phyloP scores from a whole-genome alignment of 2,329 filamentous ascomycete genomes.

The Talaromyces sp. region DNA sequence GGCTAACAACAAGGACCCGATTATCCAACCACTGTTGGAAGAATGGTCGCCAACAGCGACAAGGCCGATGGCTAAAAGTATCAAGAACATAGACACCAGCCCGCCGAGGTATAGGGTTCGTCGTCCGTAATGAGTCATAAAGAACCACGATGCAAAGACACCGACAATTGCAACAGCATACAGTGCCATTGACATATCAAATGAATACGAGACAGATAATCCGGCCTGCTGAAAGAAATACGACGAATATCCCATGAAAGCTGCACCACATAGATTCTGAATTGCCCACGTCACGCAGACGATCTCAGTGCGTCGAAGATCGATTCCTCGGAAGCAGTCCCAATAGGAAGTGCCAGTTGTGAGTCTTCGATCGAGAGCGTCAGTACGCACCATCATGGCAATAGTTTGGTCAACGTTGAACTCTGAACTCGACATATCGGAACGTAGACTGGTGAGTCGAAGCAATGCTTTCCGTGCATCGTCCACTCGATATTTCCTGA shows the following conservation, averaged over 20 bases:
- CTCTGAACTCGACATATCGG: conserved; percentile 50
- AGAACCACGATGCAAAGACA: conserved; percentile 72
- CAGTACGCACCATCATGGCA: conserved; percentile 89
- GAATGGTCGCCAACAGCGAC: conserved; percentile 60
- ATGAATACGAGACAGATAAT: conserved; percentile 49
- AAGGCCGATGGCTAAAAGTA: conserved; percentile 81
- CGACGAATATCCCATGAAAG: conserved; percentile 60
- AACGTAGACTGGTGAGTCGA: conserved; percentile 39
- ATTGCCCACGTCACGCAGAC: conserved; percentile 60
- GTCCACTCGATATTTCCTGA: conserved; percentile 40
- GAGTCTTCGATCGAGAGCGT: conserved; percentile 71
- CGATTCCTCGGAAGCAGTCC: conserved; percentile 77
- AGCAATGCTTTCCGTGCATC: conserved; percentile 41
- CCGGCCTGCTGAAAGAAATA: conserved; percentile 56
- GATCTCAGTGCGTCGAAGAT: conserved; percentile 72
- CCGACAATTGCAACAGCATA: conserved; percentile 68
- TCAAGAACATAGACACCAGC: conserved; percentile 64
- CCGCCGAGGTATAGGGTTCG: conserved; percentile 71
- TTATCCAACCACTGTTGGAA: conserved; percentile 56
- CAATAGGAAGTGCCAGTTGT: conserved; percentile 68
- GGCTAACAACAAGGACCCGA: conserved; percentile 73
- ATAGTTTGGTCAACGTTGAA: conserved; percentile 80
- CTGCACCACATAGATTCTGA: conserved; percentile 60
- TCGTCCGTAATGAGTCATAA: conserved; percentile 72
- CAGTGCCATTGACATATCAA: conserved; percentile 49